Conservation (phyloP, 805 yeast species). For the Saccharomycopsis fodiens region DNA sequence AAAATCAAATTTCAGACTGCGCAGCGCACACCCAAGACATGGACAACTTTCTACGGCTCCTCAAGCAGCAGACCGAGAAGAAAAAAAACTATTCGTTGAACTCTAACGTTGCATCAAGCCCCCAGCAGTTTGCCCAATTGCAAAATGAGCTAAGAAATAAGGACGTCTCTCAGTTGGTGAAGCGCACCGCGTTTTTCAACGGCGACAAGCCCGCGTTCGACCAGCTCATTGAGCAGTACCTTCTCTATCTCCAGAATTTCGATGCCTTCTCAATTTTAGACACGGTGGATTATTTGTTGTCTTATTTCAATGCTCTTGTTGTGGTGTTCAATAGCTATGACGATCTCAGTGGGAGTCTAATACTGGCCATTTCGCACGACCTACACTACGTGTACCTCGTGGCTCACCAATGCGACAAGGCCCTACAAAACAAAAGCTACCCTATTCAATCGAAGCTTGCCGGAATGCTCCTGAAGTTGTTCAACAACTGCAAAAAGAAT, state of each 20-base stretch:
- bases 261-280: slow-evolving; percentile 12
- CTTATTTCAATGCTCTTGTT: slow-evolving; percentile 14
- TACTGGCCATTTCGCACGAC: slow-evolving; percentile 6
- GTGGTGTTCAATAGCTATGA: slow-evolving; percentile 18
- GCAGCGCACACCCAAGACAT: neutral
- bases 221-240: slow-evolving; percentile 3
- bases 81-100: neutral
- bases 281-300: slow-evolving; percentile 15
- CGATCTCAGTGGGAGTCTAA: slow-evolving; percentile 6
- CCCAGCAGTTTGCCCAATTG: neutral
- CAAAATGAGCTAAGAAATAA: neutral
- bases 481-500: slow-evolving; percentile 19
- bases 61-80: neutral
- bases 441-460: slow-evolving; percentile 13
- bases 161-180: neutral
- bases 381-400: slow-evolving; percentile 7
- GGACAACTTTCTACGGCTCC: neutral
- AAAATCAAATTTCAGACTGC: neutral
- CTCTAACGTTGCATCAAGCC: neutral
- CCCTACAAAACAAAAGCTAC: slow-evolving; percentile 4
- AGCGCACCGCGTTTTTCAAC: neutral
- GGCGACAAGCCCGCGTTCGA: slow-evolving; percentile 6
- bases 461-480: slow-evolving; percentile 13
- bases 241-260: slow-evolving; percentile 11
- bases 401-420: slow-evolving; percentile 4